Conservation (phyloP, 2,329 filamentous ascomycete species). For the Aureobasidium sp. region DNA sequence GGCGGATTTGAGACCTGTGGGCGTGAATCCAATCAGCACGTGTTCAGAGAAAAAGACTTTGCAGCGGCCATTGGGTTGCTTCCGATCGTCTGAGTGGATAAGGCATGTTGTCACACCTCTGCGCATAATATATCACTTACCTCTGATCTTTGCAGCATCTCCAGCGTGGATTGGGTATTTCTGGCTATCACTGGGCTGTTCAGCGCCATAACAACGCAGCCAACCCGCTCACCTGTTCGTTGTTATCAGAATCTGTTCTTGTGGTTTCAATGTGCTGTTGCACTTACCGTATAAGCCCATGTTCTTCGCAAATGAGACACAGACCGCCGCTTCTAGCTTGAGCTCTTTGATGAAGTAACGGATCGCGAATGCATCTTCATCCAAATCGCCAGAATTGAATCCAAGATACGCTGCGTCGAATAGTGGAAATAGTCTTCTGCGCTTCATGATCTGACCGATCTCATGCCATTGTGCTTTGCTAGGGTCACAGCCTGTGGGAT, state of each 20-base stretch:
- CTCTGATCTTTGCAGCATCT: not conserved
- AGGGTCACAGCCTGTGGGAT: constrained; percentile 39
- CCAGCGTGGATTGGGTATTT: not conserved
- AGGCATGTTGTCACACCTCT: too few species aligned
- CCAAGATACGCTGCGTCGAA: constrained; percentile 32
- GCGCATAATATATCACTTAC: not conserved
- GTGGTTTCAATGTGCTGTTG: too few species aligned
- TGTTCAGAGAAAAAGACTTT: constrained; percentile 43
- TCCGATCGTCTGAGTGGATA: too few species aligned
- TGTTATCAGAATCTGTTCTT: not conserved
- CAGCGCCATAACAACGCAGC: constrained; percentile 83
- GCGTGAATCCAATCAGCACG: constrained; percentile 53
- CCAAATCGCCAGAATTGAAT: constrained; percentile 27
- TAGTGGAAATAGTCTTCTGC: constrained; percentile 26
- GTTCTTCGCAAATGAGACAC: constrained; percentile 45
- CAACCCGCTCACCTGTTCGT: constrained; percentile 60
- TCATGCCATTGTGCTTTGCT: constrained; percentile 30
- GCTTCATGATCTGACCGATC: constrained; percentile 23
- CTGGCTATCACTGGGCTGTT: constrained; percentile 33
- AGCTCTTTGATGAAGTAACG: constrained; percentile 30
- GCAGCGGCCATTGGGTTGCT: constrained; percentile 26
- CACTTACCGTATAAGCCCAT: constrained; percentile 62
- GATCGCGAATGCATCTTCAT: constrained; percentile 29
- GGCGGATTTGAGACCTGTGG: constrained; percentile 95
- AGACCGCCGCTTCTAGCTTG: constrained; percentile 44